Percentiles rank a stretch among this genome's conserved stretches.
Evolutionary conservation across 2,329 filamentous ascomycete species (phyloP).

Genomic region (Fusarium oxysporum): DNA sequence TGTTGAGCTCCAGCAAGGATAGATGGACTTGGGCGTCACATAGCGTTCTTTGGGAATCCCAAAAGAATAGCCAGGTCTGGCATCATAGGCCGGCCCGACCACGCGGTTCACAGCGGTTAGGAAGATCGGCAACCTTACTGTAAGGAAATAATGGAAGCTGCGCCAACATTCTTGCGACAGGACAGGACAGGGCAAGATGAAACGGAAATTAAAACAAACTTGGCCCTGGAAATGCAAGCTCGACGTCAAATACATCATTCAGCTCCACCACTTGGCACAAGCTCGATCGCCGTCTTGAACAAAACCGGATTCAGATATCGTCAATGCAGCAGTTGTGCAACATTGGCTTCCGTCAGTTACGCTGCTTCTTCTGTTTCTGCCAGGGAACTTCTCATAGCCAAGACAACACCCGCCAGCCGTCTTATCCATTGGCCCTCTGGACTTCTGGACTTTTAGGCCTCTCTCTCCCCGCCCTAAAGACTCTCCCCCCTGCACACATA

Average conservation of each 20-base stretch:
- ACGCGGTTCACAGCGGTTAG: constrained; percentile 32
- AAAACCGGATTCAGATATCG: constrained; percentile 36
- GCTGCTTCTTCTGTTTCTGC: constrained; percentile 17
- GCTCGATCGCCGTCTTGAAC: constrained; percentile 17
- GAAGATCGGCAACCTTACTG: constrained; percentile 30
- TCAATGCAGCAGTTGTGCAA: constrained; percentile 24
- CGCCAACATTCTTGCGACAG: constrained; percentile 3
- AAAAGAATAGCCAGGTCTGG: constrained; percentile 35
- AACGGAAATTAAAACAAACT: constrained; percentile 24
- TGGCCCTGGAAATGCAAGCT: constrained; percentile 19
- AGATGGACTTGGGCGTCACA: constrained; percentile 28
- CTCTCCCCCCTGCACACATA: constrained; percentile 26
- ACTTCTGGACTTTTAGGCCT: constrained; percentile 7
- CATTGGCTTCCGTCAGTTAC: constrained; percentile 32
- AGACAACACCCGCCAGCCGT: constrained; percentile 7
- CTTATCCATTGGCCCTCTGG: constrained; percentile 34
- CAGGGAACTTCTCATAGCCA: constrained; percentile 19
- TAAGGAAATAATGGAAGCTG: constrained; percentile 25
- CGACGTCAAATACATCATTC: constrained; percentile 37
- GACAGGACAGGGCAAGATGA: background rate
- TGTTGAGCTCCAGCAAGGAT: constrained; percentile 36
- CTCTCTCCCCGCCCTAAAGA: constrained; percentile 5
- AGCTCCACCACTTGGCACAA: constrained; percentile 30
- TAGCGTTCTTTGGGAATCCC: constrained; percentile 25
- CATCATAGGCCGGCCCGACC: constrained; percentile 42